These are phyloP conservation scores for Thelephora terrestris DNA, from an alignment of 1,284 basidiomycete genomes.

Conservation along the genomic window DNA sequence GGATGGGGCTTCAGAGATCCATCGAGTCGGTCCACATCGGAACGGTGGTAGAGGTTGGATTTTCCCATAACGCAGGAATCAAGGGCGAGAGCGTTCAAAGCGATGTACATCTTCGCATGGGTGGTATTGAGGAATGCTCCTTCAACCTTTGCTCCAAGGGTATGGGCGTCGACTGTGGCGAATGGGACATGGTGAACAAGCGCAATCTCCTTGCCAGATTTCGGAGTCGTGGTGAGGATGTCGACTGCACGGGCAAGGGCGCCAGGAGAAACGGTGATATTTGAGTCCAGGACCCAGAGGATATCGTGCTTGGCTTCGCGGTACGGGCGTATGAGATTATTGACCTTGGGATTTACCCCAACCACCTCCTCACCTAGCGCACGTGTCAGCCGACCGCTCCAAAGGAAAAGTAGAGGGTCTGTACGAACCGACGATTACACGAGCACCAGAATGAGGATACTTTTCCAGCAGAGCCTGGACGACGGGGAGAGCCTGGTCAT, in stretches of 20 bases:
- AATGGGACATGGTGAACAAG: slow-evolving; percentile 96
- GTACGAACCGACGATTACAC: slow-evolving; percentile 65
- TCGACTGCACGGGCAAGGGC: slow-evolving; percentile 84
- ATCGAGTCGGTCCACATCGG: slow-evolving; percentile 70
- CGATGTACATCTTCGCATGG: slow-evolving; percentile 98
- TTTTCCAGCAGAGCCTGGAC: slow-evolving; percentile 67
- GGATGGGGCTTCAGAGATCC: slow-evolving; percentile 40
- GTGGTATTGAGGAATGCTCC: slow-evolving; percentile 94
- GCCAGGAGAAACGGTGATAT: slow-evolving; percentile 72
- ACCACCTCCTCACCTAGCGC: slow-evolving; percentile 53
- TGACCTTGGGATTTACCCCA: slow-evolving; percentile 96
- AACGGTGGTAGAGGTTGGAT: slow-evolving; percentile 88
- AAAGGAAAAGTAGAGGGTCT: slow-evolving; percentile 4
- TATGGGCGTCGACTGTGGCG: slow-evolving; percentile 60
- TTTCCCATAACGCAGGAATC: slow-evolving; percentile 98
- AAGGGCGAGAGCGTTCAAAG: slow-evolving; percentile 79
- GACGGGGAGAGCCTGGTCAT: slow-evolving; percentile 75
- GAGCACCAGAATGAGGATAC: slow-evolving; percentile 64
- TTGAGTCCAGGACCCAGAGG: slow-evolving; percentile 95
- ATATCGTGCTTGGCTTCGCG: slow-evolving; percentile 77
- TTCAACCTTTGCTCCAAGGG: slow-evolving; percentile 79
- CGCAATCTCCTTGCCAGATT: slow-evolving; percentile 44
- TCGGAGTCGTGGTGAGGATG: slow-evolving; percentile 38
- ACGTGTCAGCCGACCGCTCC: slow-evolving; percentile 4
- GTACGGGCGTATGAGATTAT: slow-evolving; percentile 88